These are phyloP conservation scores for Pichia sorboxylosa DNA, from an alignment of 1,139 yeast species.

Conservation along the genomic window DNA sequence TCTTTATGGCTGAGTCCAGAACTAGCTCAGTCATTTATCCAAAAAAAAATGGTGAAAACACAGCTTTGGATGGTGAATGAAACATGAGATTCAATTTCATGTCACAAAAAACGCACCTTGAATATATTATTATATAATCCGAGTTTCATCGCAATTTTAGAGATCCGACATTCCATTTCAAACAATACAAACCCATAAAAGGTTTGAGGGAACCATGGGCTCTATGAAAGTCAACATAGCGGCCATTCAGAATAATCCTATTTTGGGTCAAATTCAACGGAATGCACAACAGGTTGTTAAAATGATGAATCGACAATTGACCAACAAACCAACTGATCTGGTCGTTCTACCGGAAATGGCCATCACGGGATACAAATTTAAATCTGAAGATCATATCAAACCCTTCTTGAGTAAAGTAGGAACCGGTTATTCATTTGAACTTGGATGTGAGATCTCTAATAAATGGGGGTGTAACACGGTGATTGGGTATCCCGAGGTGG, in stretches of 20 bases:
- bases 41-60: no score
- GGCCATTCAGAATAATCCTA: constrained; percentile 57
- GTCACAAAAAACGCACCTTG: no score
- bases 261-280: constrained; percentile 44
- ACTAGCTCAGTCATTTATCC: background rate
- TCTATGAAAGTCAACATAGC: constrained; percentile 31
- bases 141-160: no score
- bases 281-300: constrained; percentile 39
- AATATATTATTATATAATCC: no score
- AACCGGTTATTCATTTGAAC: constrained; percentile 32
- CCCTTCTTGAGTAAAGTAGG: constrained; percentile 44
- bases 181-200: no score
- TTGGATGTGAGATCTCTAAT: constrained; percentile 47
- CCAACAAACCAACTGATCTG: constrained; percentile 35
- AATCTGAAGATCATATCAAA: constrained; percentile 35
- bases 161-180: no score
- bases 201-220: no score
- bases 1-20: constrained; percentile 69
- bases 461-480: constrained; percentile 54
- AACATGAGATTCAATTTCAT: no score
- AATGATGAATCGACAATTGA: constrained; percentile 26
- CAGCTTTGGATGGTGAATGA: no score
- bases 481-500: constrained; percentile 69
- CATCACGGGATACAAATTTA: constrained; percentile 73
- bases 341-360: constrained; percentile 77